Evolutionary conservation across 2,329 filamentous ascomycete genomes (phyloP), one percentile per base, ranked within the genome.

Genomic region (Sarocladiaceae sp.): DNA sequence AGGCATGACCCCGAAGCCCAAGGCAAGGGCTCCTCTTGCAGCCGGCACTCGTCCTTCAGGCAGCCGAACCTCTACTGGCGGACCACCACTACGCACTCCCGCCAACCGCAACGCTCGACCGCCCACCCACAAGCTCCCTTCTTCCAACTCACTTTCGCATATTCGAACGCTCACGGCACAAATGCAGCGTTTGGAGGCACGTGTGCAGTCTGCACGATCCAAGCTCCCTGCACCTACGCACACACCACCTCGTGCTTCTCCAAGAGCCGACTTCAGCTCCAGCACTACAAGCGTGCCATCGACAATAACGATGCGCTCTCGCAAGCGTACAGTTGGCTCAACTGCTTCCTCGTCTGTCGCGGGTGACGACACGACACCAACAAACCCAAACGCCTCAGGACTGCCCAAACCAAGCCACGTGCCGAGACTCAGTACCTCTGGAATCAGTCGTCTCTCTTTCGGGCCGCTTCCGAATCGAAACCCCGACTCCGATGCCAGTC

Each of bases 121-220:
- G 10, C 57, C 66, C 18, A 66, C 69, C 15, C 65, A 76, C 54
- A 72, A 68, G 48, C 53, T 80, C 31, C 74, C 78, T 20, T 69
- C 72, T 44, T 82, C 73, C 49, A 80, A 71, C 50, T 97, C 93
- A 2, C 78, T 98, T 41, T 85, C 86, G 52, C 93, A 98, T 61
- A 95, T 98, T 57, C 88, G 91, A 51, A 85, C 84, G 23, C 81
- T 98, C 51, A 95, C 94, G 47, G 90, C 88, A 21, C 93, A 97
- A 67, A 96, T 97, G 89, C 88, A 96, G 65, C 87, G 88, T 53
- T 82, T 98, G 49, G 93, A 97, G 63, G 88, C 93, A 50, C 80
- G 93, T 34, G 91, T 98, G 9, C 89, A 97, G 49, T 88, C 84
- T 19, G 93, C 85, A 15, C 82, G 89, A 53, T 96, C 91, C 31